phyloP scores from a whole-genome alignment of 257 asterid species.

The Jacaranda mimosifolia region DNA sequence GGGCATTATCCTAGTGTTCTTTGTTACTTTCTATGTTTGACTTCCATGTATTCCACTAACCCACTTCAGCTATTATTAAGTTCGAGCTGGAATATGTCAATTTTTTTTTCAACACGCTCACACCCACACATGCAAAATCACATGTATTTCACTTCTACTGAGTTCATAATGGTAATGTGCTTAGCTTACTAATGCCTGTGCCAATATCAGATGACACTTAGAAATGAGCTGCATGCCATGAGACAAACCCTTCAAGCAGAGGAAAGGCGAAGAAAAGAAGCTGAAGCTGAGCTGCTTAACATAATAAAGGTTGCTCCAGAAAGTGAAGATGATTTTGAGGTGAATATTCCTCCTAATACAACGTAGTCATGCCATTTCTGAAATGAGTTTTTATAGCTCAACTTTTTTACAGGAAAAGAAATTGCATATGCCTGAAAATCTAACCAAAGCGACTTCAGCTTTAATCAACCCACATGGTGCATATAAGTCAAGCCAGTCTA shows the following conservation, averaged over 20 bases:
- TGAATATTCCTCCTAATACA: conserved; percentile 40
- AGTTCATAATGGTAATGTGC: too few species aligned
- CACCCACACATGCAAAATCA: not conserved
- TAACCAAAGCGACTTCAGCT: conserved; percentile 54
- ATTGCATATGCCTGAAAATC: conserved; percentile 59
- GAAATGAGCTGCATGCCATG: conserved; percentile 60
- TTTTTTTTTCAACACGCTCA: not conserved
- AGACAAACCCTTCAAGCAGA: conserved; percentile 63
- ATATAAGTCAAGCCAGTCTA: conserved; percentile 54
- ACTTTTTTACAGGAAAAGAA: conserved; percentile 72
- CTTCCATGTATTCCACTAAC: not conserved
- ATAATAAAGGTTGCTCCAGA: conserved; percentile 73
- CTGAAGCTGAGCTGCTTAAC: conserved; percentile 73
- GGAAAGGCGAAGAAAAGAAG: conserved; percentile 77
- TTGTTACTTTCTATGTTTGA: not conserved
- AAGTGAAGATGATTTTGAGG: conserved; percentile 92
- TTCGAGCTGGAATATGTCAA: conserved; percentile 12
- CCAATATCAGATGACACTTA: conserved; percentile 56
- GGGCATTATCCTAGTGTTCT: too few species aligned
- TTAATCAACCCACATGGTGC: conserved; percentile 42
- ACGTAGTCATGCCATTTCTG: conserved; percentile 13
- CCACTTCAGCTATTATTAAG: not conserved
- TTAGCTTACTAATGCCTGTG: conserved; percentile 3
- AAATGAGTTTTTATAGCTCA: conserved; percentile 17
- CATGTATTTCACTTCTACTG: not conserved